These are phyloP conservation scores for Kregervanrija pseudodelftensis DNA, from an alignment of 805 yeast genomes.

Conservation along the genomic window DNA sequence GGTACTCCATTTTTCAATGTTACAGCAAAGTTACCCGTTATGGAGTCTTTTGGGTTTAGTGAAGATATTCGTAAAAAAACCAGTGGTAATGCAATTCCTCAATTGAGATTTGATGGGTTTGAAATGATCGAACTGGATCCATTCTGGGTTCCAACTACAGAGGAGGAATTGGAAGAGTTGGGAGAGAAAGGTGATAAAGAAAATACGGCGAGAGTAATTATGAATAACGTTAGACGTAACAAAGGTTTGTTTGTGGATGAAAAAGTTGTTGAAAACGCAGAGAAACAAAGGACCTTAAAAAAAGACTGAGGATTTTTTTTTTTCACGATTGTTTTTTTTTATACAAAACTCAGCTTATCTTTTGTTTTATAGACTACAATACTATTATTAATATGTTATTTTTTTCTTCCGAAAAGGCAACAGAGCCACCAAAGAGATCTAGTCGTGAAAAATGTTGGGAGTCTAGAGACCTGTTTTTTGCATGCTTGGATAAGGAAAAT, in stretches of 20 bases:
- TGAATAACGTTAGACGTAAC: slow-evolving; percentile 73
- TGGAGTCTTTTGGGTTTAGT: slow-evolving; percentile 93
- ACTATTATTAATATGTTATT: slow-evolving; percentile 26
- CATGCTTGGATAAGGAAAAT: slow-evolving; percentile 61
- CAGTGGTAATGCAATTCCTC: slow-evolving; percentile 97
- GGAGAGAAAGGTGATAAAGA: slow-evolving; percentile 84
- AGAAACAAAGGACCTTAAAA: slow-evolving; percentile 85
- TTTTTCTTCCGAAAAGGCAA: slow-evolving; percentile 24
- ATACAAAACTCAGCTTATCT: too few relatives aligned
- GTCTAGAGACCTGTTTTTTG: slow-evolving; percentile 69
- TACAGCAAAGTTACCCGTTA: slow-evolving; percentile 80
- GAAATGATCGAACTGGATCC: slow-evolving; percentile 89
- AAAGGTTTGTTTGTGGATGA: slow-evolving; percentile 89
- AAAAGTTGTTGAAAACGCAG: slow-evolving; percentile 86
- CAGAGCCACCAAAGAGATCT: slow-evolving; percentile 45
- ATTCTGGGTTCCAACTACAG: slow-evolving; percentile 98
- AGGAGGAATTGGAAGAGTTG: slow-evolving; percentile 86
- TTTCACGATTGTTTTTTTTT: too few relatives aligned
- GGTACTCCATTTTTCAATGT: slow-evolving; percentile 96
- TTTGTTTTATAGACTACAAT: too few relatives aligned
- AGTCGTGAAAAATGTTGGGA: slow-evolving; percentile 85
- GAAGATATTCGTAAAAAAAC: slow-evolving; percentile 91
- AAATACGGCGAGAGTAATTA: slow-evolving; percentile 80
- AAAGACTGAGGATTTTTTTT: slow-evolving; percentile 36
- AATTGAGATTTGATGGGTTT: slow-evolving; percentile 82